Base-by-base conservation (phyloP, 139 green algal genomes). In the Volvox reticuliferus region DNA sequence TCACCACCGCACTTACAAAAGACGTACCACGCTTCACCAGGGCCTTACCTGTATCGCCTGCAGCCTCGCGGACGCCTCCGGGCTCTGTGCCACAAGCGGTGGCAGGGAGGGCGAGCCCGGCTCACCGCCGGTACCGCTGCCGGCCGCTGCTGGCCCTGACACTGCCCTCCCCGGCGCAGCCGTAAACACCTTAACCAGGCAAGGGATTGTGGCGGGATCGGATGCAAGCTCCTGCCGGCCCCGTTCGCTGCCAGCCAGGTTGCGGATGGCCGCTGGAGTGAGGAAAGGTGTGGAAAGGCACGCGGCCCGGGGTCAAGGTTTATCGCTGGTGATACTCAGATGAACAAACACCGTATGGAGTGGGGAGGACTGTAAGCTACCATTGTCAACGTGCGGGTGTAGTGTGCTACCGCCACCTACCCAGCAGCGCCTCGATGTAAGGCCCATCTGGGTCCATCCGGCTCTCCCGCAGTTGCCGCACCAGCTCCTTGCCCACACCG, bases 141-240 rank as follows among this genome's bases (percentile, higher is more conserved):
- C 63, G 20, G n/a, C 62, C 9, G 50, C 79, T 73, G 26, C 44
- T 67, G 65, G 21, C 21, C 65, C 65, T 73, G 65, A 12, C 65
- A 2, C 65, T 16, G 65, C 24, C 65, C 65, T 28, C 21, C 21
- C 65, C 24, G 65, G 24, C 65, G 65, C 30, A 20, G 61, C 73
- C 32, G 86, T 65, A 1, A 84, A 76, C 73, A 16, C 88, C 65
- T n/a, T 37, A 79, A 88, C 19, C 89, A 92, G 89, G n/a, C 55
- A 67, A 28, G 89, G 89, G 62, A 92, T 82, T 1, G 89, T 89
- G 61, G 89, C 35, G 21, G 89, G 82, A 55, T 86, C 89, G 6
- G 85, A n/a, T 13, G 89, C 82, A 62, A 92, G 81, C 82, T 92
- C 89, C 26, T 78, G 55, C 0, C 89, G 89, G 36, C 89, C 89